Base-by-base conservation (phyloP, 257 asterid species). In the Solanum microdontum region DNA sequence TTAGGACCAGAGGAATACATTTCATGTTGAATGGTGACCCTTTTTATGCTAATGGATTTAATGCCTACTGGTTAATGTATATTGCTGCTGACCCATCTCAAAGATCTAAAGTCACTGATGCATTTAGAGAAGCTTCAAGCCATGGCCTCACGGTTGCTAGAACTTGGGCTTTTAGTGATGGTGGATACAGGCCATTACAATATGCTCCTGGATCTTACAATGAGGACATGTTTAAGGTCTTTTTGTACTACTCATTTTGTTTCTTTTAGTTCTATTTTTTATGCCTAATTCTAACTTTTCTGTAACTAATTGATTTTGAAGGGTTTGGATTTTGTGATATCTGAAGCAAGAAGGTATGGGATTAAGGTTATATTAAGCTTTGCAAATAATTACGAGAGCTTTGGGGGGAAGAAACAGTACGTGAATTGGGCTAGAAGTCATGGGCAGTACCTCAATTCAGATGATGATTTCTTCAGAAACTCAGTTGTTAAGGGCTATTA, bases 101-200 rank as follows among this genome's bases (percentile, higher is more conserved):
- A 85, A 91, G 96, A 40, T 91, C 90, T 51, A 92, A 93, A 90
- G 96, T 95, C 84, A 91, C 99, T 7, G 88, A 93, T 33, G 97
- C 96, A 32, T 94, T 96, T 88, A 90, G 92, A 28, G 94, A 95
- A 86, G 99, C 99, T 72, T 84, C 97, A 13, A 86, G 90, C 55
- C 95, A 91, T 87, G 98, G 97, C 90, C 98, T 96, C 84, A 93
- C 95, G 19, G 91, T 96, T 85, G 96, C 97, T 11, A 92, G 99
- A 89, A 96, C 99, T 62, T 96, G 99, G 99, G 99, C 98, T 60
- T 96, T 96, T 88, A 95, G 93, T 86, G 99, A 96, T 87, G 99
- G 96, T 28, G 99, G 98, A 32, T 93, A 95, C 84, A 90, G 91
- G 19, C 90, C 99, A 66, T 84, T 96, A 58, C 99, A 96, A 88